Evolutionary conservation across 352 stramenopile genomes (phyloP), one percentile per base, ranked within the genome.

Genomic region (Elongisporangium senticosum): DNA sequence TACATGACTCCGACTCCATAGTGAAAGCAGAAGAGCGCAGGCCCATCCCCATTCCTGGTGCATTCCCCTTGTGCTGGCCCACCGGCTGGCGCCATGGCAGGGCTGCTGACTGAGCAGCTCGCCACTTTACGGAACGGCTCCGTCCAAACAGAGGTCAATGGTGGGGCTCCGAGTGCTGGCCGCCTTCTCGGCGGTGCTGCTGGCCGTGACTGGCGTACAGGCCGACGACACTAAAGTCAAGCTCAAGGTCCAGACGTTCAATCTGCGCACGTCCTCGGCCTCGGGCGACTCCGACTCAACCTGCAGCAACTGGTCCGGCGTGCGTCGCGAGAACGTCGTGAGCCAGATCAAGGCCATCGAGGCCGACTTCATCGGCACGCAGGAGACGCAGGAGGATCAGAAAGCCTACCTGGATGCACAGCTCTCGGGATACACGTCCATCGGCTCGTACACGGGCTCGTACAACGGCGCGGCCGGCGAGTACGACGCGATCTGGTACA

Each of bases 381-480:
- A 93, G 62, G 83, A 93, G 60, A 93, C 83, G n/a, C 83, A 79
- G 24, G 76, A 89, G 39, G 76, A 75, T 10, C 83, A 93, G 56
- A 82, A 78, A 22, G 51, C 51, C 22, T 88, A 83, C 59, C 61
- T 93, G 40, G 78, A 93, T 63, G 59, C 68, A 2, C 51, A 71
- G 51, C 67, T 90, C 50, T 43, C 33, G 62, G 63, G 51, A 8
- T 93, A 93, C 74, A 51, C 65, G n/a, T 72, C 74, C 21, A 83
- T 93, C 53, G 83, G 83, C 56, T 67, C 73, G 57, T 69, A 62
- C 55, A 77, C 77, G 1, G 78, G 79, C 19, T 90, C 80, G 20
- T 67, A 89, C n/a, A 82, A 89, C 56, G 74, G 74, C 56, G 64
- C 58, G 3, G 77, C 80, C 3, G 62, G 63, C 28, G 83, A 93